Conservation (phyloP, 2,329 filamentous ascomycete genomes). For the Penicillium aurantiogriseum region DNA sequence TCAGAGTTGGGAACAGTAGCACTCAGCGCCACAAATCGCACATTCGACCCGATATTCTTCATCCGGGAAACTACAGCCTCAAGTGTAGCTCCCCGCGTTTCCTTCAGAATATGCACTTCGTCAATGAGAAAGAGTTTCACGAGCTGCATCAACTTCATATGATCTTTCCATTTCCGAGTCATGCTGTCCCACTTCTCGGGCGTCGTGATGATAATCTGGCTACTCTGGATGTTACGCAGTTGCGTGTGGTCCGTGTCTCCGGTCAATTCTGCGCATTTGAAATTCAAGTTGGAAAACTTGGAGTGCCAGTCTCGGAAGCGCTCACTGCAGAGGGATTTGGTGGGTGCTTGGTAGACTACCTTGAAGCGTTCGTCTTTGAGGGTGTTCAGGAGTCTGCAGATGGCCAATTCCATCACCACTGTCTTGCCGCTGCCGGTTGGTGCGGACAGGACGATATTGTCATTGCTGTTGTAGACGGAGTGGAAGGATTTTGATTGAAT, state of each 20-base stretch:
- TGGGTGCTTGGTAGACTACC: conserved; percentile 80
- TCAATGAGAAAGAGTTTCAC: conserved; percentile 81
- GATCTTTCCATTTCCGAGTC: conserved; percentile 82
- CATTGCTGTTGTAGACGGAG: conserved; percentile 62
- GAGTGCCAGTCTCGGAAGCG: conserved; percentile 72
- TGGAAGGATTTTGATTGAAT: conserved; percentile 78
- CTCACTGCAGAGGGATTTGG: conserved; percentile 78
- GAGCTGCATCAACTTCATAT: conserved; percentile 69
- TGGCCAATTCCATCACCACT: conserved; percentile 74
- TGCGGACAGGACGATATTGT: conserved; percentile 77
- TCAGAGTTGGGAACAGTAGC: conserved; percentile 80
- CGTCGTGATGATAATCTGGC: conserved; percentile 80
- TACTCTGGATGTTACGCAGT: conserved; percentile 66
- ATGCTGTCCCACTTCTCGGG: conserved; percentile 92
- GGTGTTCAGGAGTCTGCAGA: conserved; percentile 66
- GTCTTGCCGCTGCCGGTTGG: conserved; percentile 88
- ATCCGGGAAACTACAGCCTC: conserved; percentile 84
- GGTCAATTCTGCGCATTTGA: conserved; percentile 74
- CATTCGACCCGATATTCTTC: conserved; percentile 73
- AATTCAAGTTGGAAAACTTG: conserved; percentile 67
- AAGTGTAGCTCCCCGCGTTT: conserved; percentile 72
- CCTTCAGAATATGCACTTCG: conserved; percentile 83
- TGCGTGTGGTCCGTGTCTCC: conserved; percentile 72
- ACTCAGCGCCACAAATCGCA: conserved; percentile 78
- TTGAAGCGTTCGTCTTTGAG: conserved; percentile 65